Conservation (phyloP, 2,329 filamentous ascomycete species). For the Fusarium musae region DNA sequence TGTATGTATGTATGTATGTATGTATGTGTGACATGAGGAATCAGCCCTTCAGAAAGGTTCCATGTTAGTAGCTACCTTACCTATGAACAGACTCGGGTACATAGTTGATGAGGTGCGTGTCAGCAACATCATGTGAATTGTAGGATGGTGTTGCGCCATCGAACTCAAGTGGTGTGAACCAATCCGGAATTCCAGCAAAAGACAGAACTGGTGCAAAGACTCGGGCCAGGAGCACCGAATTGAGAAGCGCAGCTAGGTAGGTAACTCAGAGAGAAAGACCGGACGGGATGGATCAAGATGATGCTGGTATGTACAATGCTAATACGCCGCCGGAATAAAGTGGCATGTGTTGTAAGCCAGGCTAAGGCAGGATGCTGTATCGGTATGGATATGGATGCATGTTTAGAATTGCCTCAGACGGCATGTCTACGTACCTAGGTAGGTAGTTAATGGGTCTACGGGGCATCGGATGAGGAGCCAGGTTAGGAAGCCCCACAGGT, state of each 20-base stretch:
- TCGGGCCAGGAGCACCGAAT: background rate
- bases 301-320: background rate
- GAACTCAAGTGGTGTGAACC: conserved; percentile 25
- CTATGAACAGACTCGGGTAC: background rate
- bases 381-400: conserved; percentile 6
- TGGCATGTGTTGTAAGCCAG: conserved; percentile 23
- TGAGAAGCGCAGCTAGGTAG: background rate
- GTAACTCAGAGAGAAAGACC: background rate
- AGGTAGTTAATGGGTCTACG: background rate
- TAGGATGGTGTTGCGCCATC: conserved; percentile 32
- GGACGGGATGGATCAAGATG: conserved; percentile 11
- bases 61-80: background rate
- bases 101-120: conserved; percentile 31
- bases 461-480: conserved; percentile 44
- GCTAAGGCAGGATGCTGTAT: conserved; percentile 18
- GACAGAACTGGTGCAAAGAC: background rate
- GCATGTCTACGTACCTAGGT: background rate
- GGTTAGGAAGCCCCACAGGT: conserved; percentile 38
- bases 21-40: conserved; percentile 28
- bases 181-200: background rate
- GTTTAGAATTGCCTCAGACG: conserved; percentile 43
- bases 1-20: background rate
- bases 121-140: conserved; percentile 39
- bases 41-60: background rate
- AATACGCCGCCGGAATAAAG: conserved; percentile 4